Evolutionary conservation across 73 alveolate species (phyloP), one percentile per base, ranked within the genome.

Genomic region (Tetrahymena elliotti): DNA sequence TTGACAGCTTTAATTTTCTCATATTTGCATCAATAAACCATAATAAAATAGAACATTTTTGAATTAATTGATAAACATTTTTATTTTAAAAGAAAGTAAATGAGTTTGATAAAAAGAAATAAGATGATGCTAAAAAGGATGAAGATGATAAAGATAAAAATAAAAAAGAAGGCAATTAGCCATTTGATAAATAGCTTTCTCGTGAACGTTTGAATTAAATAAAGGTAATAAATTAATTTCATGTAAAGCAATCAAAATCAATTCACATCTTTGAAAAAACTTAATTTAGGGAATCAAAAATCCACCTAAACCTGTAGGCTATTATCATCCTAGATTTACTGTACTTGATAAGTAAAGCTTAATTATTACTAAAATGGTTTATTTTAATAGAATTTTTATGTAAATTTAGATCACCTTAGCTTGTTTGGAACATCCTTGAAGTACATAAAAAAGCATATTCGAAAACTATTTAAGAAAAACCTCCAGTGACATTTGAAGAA

Each of bases 271-370:
- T 47, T 10, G 2, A 47, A 47, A 47, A 47, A 31, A 68, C 20
- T 18, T n/a, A n/a, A 68, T 27, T 22, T 3, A 68, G 88, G 88
- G 88, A 18, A 31, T 68, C 11, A 68, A 68, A 31, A 68, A 68
- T 88, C 95, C 84, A 4, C 93, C 93, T 40, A 94, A 94, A 1
- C 96, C 96, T 0, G 93, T 94, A 8, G 96, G 96, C 4, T 94
- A 94, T 92, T 94, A 94, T 31, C 93, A 94, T 88, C 96, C 96
- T 22, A 94, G 93, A 94, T 94, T 33, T 54, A 84, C 84, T 39
- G 93, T 84, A 40, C 47, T 94, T 34, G 96, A 94, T 7, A 94
- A 88, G 96, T 84, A 94, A 18, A 9, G 20, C 33, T 94, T 37
- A 7, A 37, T 9, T 0, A 3, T 35, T 68, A 68, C 36, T 18